Base-by-base conservation (phyloP, 768 basidiomycete species). In the Termitomyces sp. region DNA sequence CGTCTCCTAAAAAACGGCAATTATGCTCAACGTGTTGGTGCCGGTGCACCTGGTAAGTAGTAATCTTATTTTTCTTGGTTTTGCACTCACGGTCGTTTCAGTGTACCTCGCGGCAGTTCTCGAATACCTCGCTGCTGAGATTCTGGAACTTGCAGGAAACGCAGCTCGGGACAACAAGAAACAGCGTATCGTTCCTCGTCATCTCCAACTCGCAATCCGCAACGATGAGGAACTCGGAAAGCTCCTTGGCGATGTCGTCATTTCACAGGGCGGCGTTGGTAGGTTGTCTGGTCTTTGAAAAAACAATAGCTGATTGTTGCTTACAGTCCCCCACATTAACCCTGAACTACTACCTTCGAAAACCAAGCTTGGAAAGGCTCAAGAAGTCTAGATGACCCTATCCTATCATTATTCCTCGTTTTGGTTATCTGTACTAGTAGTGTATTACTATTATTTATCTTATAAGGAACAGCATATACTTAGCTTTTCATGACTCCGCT, bases 261-360 rank as follows among this genome's bases (percentile, higher is more conserved):
- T 95, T 79, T 92, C 90, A 24, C 92, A 94, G 74, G 93, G 93
- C 75, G 93, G 92, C 82, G 90, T 92, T 58, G 86, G 75, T 77
- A 70, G 3, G 75, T 73, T 16, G 24, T 35, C 15, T 53, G 7
- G 52, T 40, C 9, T 6, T 9, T 24, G 45, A 11, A 0, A 33
- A 20, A 3, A 4, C 24, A 13, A 13, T 39, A 18, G 8, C 13
- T 51, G 9, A 44, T 42, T 40, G 18, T n/a, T 15, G 12, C 8
- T 6, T 15, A 18, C 50, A 68, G 74, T 76, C 8, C 74, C 73
- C 45, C 75, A 75, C 61, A 75, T 76, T 32, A 71, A 73, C 40
- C 72, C 76, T 49, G 78, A 79, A 65, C 74, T 79, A 2, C 68
- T 79, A 53, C 78, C 78, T 28, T 72, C 74, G 46, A 79, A 79